Evolutionary conservation across 495 filamentous ascomycete species (phyloP), one percentile per base, ranked within the genome.

Genomic region (Tuber magnatum): DNA sequence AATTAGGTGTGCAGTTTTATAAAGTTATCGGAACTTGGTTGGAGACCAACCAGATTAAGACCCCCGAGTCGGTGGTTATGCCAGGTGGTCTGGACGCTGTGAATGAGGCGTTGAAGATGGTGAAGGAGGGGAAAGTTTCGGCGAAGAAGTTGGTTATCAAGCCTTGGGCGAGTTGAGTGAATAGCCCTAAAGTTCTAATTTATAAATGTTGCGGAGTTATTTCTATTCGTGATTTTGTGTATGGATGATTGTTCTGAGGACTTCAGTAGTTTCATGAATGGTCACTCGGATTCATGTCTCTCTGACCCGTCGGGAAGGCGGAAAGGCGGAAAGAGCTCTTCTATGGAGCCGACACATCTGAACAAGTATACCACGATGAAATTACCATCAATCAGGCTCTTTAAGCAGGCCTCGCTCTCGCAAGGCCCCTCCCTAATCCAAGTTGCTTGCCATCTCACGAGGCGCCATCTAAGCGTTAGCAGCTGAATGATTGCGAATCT

Each of bases 21-120:
- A 32, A 20, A 35, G 9, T 38, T 41, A 8, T 74, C n/a, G 51
- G 44, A 5, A 46, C 12, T 24, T 69, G 20, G 56, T 35, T 69
- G 38, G 51, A 48, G 51, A 74, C 72, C 7, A 74, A 69, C 44
- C 56, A 48, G 56, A 16, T 74, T 8, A 74, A 48, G 72, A 43
- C 51, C 2, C 61, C 38, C 9, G 28, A 46, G 10, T 9, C 6
- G 2, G 24, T 41, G 12, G 39, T 69, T 40, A 20, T 69, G 72
- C 41, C 43, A 8, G 72, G 72, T 20, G 40, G 72, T 16, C n/a
- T 74, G 22, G 20, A 8, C 0, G 72, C 39, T 5, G 61, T 74
- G 48, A 44, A 43, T n/a, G 56, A 74, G 51, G 72, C 56, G 24
- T 42, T 73, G 72, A 28, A 35, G 20, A 74, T 3, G 51, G 16